phyloP scores from a whole-genome alignment of 306 rosid genomes.

The Rubus idaeus region DNA sequence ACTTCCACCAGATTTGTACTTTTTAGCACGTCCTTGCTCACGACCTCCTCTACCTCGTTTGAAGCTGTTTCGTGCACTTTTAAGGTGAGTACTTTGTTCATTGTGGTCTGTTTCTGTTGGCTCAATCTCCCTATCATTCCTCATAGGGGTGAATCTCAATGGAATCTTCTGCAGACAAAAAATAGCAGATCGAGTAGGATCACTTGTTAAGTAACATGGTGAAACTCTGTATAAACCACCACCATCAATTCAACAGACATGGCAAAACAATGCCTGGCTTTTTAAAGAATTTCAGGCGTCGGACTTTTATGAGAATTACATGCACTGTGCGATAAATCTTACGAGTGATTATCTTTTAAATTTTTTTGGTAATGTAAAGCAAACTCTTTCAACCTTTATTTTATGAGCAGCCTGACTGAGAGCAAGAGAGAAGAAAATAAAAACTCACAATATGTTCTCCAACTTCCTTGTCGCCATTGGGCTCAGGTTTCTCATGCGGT shows the following conservation, averaged over 20 bases:
- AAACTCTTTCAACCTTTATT: not conserved
- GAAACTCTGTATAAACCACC: not conserved
- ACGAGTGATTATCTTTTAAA: not conserved
- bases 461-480: slow-evolving; percentile 46
- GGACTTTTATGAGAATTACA: not conserved
- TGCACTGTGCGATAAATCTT: not conserved
- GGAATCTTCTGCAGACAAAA: slow-evolving; percentile 58
- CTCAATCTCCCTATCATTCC: slow-evolving; percentile 53
- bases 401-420: not conserved
- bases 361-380: not conserved
- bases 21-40: slow-evolving; percentile 72
- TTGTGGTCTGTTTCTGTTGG: slow-evolving; percentile 41
- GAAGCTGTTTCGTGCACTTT: slow-evolving; percentile 47
- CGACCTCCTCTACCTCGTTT: slow-evolving; percentile 72
- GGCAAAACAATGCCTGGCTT: not conserved
- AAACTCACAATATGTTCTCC: slow-evolving; percentile 53
- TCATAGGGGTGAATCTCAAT: slow-evolving; percentile 50
- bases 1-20: slow-evolving; percentile 43
- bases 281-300: not conserved
- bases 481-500: slow-evolving; percentile 56
- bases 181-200: slow-evolving; percentile 3
- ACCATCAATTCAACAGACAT: not conserved
- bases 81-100: slow-evolving; percentile 41
- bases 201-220: not conserved
- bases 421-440: slow-evolving; percentile 10